Conservation (phyloP, 164 flowering plant species). For the Berberis thunbergii region DNA sequence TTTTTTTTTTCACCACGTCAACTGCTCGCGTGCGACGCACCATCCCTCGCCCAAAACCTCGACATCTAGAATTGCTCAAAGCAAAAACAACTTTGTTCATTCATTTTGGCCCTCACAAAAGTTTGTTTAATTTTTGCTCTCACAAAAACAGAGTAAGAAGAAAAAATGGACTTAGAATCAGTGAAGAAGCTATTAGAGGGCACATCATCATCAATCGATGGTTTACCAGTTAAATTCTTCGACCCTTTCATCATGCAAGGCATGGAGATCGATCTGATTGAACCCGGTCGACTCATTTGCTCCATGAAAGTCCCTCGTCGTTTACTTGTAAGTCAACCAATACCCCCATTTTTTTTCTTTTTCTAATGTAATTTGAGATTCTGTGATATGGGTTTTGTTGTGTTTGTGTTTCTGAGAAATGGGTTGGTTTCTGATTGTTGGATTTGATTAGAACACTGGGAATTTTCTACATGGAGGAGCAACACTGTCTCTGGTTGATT, state of each 20-base stretch:
- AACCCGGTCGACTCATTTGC: conserved; percentile 62
- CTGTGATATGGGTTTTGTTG: neutral
- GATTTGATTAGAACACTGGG: conserved; percentile 27
- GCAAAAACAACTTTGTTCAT: too few species aligned
- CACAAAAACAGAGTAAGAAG: neutral
- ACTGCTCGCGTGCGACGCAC: too few species aligned
- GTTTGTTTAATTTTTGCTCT: too few species aligned
- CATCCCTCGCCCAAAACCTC: too few species aligned
- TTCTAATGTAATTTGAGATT: neutral
- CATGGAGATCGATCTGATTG: conserved; percentile 36
- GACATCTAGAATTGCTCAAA: too few species aligned
- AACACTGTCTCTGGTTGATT: conserved; percentile 56
- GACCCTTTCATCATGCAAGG: conserved; percentile 47
- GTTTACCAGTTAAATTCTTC: conserved; percentile 35
- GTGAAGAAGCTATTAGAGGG: conserved; percentile 42
- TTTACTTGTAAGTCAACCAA: conserved; percentile 29
- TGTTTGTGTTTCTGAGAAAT: neutral
- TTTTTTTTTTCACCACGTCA: too few species aligned
- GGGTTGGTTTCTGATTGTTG: conserved; percentile 3
- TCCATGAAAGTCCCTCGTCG: conserved; percentile 62
- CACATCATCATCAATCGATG: conserved; percentile 15
- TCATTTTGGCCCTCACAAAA: too few species aligned
- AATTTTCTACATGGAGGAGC: conserved; percentile 71
- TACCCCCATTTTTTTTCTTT: neutral
- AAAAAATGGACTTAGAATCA: conserved; percentile 39